Conservation (phyloP, 129 eudicot species). For the Lactuca saligna region DNA sequence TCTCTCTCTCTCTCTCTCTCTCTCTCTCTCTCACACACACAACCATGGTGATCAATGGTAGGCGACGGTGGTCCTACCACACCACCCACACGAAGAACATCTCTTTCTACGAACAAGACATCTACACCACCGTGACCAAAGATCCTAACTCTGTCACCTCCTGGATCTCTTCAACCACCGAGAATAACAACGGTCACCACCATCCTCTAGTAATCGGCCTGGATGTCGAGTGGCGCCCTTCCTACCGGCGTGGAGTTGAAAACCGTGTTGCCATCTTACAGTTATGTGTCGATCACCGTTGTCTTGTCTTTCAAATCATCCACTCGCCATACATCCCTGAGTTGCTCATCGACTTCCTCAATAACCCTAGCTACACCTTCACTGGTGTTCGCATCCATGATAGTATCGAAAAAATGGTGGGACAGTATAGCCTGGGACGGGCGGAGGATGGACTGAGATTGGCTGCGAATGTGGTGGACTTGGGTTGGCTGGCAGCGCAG, state of each 20-base stretch:
- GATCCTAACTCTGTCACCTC: conserved; percentile 3
- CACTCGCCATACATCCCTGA: neutral
- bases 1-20: no score
- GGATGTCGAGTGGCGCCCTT: conserved; percentile 27
- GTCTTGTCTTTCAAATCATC: conserved; percentile 25
- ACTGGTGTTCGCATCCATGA: neutral
- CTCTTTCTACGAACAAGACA: neutral
- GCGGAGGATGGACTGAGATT: neutral
- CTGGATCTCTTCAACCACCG: neutral
- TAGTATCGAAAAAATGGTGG: neutral
- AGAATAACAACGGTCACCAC: neutral
- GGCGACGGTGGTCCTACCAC: no score
- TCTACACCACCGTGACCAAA: conserved; percentile 15
- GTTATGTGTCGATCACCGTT: neutral
- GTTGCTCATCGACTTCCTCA: conserved; percentile 10
- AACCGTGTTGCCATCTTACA: conserved; percentile 20
- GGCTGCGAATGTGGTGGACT: conserved; percentile 1
- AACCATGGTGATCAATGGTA: no score
- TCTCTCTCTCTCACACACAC: no score
- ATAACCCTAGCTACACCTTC: conserved; percentile 6
- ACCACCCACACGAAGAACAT: no score
- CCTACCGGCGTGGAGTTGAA: neutral
- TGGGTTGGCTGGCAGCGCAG: neutral
- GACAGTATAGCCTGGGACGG: neutral
- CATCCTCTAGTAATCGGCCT: conserved; percentile 15